Conservation (phyloP, 2,329 filamentous ascomycete species). For the Akanthomyces uredinophilus region DNA sequence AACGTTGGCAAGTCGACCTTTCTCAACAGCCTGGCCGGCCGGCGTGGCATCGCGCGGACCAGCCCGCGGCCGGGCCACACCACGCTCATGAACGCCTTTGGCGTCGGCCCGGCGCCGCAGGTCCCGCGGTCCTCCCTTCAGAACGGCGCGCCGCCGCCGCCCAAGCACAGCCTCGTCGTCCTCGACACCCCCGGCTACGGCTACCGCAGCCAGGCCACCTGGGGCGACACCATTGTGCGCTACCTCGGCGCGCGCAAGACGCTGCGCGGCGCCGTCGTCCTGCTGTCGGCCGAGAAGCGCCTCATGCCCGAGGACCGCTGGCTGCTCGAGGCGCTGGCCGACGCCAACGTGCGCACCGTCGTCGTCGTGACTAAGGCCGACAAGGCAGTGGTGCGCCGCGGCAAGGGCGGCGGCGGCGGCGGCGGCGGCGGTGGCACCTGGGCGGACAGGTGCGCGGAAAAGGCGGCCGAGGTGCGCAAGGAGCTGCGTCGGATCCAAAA, state of each 20-base stretch:
- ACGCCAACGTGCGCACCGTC: constrained; percentile 39
- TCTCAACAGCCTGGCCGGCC: constrained; percentile 71
- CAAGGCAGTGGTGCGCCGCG: constrained; percentile 32
- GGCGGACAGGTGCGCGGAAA: constrained; percentile 23
- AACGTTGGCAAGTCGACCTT: constrained; percentile 89
- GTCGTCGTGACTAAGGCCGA: constrained; percentile 55
- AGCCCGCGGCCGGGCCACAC: constrained; percentile 49
- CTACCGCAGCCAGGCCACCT: constrained; percentile 39
- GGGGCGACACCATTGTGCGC: constrained; percentile 48
- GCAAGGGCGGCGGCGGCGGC: constrained; percentile 35
- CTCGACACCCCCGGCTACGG: constrained; percentile 51
- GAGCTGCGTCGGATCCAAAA: constrained; percentile 24
- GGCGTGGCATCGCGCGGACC: constrained; percentile 40
- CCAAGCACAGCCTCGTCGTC: constrained; percentile 42
- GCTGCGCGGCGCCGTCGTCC: constrained; percentile 47
- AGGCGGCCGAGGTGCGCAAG: constrained; percentile 24
- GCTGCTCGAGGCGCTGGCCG: constrained; percentile 42
- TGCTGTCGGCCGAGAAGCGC: constrained; percentile 50
- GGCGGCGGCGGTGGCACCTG: constrained; percentile 30
- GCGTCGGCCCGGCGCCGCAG: constrained; percentile 40
- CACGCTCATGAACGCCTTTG: constrained; percentile 51
- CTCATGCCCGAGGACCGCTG: constrained; percentile 44
- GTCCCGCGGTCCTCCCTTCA: constrained; percentile 23
- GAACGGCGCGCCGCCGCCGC: constrained; percentile 33
- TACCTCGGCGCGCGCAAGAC: constrained; percentile 44